Evolutionary conservation across 441 rosid species (phyloP), one percentile per base, ranked within the genome.

Genomic region (Populus hybrid): DNA sequence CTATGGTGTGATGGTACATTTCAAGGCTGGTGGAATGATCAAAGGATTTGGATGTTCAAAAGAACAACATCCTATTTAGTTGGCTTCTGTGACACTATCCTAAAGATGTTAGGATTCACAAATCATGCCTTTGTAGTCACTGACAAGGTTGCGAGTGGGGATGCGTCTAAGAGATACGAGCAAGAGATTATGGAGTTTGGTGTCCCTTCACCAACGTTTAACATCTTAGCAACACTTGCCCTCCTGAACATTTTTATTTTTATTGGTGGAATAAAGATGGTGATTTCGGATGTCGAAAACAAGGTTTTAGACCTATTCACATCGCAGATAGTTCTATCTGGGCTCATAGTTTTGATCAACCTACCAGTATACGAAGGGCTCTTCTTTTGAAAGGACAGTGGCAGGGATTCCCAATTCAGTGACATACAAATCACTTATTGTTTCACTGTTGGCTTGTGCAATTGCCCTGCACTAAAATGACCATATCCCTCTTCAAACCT

Each of bases 11-110:
- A 90, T 26, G 95, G 97, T 69, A 91, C 98, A 21, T 36, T 85
- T 40, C 85, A 36, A 4, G 93, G 92, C 24, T 92, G 94, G 97
- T 87, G 92, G 91, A 89, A 90, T 59, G 91, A 87, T 23, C 92
- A 89, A 83, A 76, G 95, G 74, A 85, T 86, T 21, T 91, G 95
- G 94, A 84, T 92, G 57, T 92, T 87, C 61, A 87, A 85, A 76
- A 87, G 97, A 84, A 89, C 91, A 66, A 86, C 86, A 66, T 86
- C 97, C 19, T 91, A 85, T 78, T 72, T 92, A 3, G 88, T 90
- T 4, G 94, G 87, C 38, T 79, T 89, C 86, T 35, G 75, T 0
- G 90, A 89, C 77, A 83, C 89, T 9, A 71, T 88, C 23, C 18
- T 68, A 59, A 87, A 76, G 79, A 8, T 42, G 11, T 23, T 83